These are phyloP conservation scores for Meyerozyma athensensis DNA, from an alignment of 1,139 yeast species.

Conservation along the genomic window DNA sequence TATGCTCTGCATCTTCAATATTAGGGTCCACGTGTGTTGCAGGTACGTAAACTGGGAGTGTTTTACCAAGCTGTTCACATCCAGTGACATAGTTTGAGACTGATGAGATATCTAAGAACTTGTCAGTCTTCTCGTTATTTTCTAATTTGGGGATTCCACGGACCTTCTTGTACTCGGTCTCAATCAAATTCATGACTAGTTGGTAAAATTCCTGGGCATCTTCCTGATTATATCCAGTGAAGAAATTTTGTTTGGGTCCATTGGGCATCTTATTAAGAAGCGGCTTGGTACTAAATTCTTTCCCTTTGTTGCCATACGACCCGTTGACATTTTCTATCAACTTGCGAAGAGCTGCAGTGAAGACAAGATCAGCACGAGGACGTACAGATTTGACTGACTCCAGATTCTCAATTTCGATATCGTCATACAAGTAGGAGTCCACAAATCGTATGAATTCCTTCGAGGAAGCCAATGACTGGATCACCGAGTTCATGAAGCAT, in stretches of 20 bases:
- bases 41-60: constrained; percentile 66
- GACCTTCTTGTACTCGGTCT: constrained; percentile 49
- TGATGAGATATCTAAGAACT: constrained; percentile 21
- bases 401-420: constrained; percentile 17
- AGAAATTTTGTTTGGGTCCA: constrained; percentile 71
- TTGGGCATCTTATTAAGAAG: constrained; percentile 70
- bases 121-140: constrained; percentile 8
- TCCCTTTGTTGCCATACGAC: constrained; percentile 47
- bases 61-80: constrained; percentile 44
- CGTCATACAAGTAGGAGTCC: constrained; percentile 36
- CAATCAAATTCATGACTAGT: constrained; percentile 66
- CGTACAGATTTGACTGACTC: constrained; percentile 26
- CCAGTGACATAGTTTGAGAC: constrained; percentile 36
- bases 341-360: constrained; percentile 49
- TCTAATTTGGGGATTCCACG: constrained; percentile 6
- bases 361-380: constrained; percentile 34
- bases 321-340: constrained; percentile 54
- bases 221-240: constrained; percentile 83
- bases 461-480: constrained; percentile 80
- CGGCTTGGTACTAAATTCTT: constrained; percentile 63
- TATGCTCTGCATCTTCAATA: constrained; percentile 31
- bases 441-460: constrained; percentile 55
- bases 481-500: constrained; percentile 87
- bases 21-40: constrained; percentile 73
- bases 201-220: constrained; percentile 95